Evolutionary conservation across 768 basidiomycete genomes (phyloP).

Genomic region (Tylopilus cervinicoccineus): DNA sequence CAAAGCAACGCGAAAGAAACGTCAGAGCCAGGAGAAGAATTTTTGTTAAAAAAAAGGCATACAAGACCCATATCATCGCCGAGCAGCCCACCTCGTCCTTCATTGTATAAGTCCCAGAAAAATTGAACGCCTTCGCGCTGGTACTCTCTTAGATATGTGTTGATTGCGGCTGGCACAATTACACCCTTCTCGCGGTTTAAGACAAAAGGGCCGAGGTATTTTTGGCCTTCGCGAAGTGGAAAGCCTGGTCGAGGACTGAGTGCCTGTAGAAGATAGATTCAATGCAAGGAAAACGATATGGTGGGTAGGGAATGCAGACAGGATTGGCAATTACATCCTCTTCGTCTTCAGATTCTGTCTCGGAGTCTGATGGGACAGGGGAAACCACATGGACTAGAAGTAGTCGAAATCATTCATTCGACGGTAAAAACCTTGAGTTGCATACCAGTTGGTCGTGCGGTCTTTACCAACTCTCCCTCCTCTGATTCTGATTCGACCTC

Average conservation of each 20-base stretch:
- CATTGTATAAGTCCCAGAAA: slow-evolving; percentile 67
- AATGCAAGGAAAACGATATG: neutral
- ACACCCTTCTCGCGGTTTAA: slow-evolving; percentile 46
- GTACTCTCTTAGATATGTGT: slow-evolving; percentile 85
- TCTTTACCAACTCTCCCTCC: slow-evolving; percentile 10
- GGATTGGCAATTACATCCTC: slow-evolving; percentile 27
- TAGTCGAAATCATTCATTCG: neutral
- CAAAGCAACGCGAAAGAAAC: neutral
- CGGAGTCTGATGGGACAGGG: slow-evolving; percentile 25
- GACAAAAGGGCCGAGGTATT: slow-evolving; percentile 41
- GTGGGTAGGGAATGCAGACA: slow-evolving; percentile 17
- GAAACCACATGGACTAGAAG: slow-evolving; percentile 2
- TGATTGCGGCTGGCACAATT: slow-evolving; percentile 66
- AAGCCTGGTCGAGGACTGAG: slow-evolving; percentile 53
- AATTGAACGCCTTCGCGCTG: slow-evolving; percentile 86
- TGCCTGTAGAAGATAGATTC: slow-evolving; percentile 25
- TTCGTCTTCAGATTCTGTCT: slow-evolving; percentile 46
- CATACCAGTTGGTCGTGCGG: slow-evolving; percentile 10
- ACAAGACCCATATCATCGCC: slow-evolving; percentile 97
- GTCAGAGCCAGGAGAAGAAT: neutral
- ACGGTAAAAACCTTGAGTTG: slow-evolving; percentile 12
- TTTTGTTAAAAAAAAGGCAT: slow-evolving; percentile 16
- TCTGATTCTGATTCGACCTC: slow-evolving; percentile 48
- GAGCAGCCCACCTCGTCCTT: slow-evolving; percentile 72
- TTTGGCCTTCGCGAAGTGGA: slow-evolving; percentile 42